A percentile compares a stretch with the other conserved stretches of the same genome.
Conservation (phyloP, 2,329 filamentous ascomycete species). For the Venturiaceae sp. region DNA sequence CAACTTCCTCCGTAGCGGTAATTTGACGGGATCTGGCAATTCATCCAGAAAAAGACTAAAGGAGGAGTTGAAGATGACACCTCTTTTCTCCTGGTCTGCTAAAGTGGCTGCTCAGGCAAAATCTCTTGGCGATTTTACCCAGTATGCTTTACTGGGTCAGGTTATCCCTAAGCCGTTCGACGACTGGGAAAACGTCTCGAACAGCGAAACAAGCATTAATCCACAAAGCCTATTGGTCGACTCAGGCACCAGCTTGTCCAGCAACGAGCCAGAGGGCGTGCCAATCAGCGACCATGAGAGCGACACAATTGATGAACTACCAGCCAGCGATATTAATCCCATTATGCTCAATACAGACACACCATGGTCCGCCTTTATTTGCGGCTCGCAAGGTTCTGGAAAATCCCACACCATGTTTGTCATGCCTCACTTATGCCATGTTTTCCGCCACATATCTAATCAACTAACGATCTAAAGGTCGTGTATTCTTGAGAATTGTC, state of each 20-base stretch:
- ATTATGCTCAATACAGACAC: conserved; percentile 44
- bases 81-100: background rate
- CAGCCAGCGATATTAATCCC: conserved; percentile 7
- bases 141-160: background rate
- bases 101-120: background rate
- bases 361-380: conserved; percentile 52
- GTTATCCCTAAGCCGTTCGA: background rate
- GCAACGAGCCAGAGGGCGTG: too few species aligned
- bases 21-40: background rate
- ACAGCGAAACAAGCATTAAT: too few species aligned
- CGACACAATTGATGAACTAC: background rate
- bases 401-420: conserved; percentile 53
- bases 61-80: background rate
- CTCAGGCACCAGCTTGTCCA: too few species aligned
- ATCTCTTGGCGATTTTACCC: background rate
- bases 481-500: conserved; percentile 50
- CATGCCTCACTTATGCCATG: too few species aligned
- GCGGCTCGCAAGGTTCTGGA: conserved; percentile 52
- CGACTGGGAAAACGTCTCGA: background rate
- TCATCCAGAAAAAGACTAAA: background rate
- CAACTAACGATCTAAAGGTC: too few species aligned
- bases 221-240: too few species aligned
- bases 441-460: too few species aligned
- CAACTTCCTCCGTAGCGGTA: background rate
- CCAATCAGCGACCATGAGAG: too few species aligned